Percentiles rank a stretch among this genome's conserved stretches.
These are phyloP conservation scores for Eucalyptus camaldulensis DNA, from an alignment of 345 rosid species.

Conservation along the genomic window DNA sequence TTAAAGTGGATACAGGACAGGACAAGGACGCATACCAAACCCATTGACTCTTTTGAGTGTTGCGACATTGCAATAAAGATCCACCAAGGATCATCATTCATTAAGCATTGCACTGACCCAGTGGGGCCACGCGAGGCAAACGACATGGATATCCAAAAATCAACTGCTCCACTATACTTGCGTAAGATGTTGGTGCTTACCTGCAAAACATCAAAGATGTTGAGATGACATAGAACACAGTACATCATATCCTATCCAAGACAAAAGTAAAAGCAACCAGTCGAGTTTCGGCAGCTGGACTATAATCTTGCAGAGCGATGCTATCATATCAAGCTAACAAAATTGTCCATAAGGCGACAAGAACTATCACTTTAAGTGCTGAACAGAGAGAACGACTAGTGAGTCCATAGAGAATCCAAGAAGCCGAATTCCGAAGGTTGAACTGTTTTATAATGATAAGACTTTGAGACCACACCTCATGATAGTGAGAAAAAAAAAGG, in stretches of 20 bases:
- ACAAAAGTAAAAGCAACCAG: neutral
- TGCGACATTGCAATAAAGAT: constrained; percentile 73
- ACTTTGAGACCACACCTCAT: neutral
- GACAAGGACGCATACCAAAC: constrained; percentile 41
- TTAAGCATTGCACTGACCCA: constrained; percentile 12
- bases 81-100: constrained; percentile 44
- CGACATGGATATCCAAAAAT: constrained; percentile 51
- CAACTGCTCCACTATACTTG: constrained; percentile 70
- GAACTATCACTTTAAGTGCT: neutral
- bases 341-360: neutral
- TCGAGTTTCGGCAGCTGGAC: neutral
- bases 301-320: neutral
- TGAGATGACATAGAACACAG: neutral
- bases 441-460: neutral
- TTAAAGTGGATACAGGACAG: neutral
- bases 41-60: constrained; percentile 65
- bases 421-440: neutral
- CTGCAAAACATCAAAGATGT: constrained; percentile 4
- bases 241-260: neutral
- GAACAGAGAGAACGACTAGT: neutral
- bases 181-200: constrained; percentile 52
- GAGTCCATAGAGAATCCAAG: neutral
- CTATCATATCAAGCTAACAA: neutral
- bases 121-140: neutral
- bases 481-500: neutral